These are phyloP conservation scores for Phaeotremella fagi DNA, from an alignment of 768 basidiomycete genomes.

Conservation along the genomic window DNA sequence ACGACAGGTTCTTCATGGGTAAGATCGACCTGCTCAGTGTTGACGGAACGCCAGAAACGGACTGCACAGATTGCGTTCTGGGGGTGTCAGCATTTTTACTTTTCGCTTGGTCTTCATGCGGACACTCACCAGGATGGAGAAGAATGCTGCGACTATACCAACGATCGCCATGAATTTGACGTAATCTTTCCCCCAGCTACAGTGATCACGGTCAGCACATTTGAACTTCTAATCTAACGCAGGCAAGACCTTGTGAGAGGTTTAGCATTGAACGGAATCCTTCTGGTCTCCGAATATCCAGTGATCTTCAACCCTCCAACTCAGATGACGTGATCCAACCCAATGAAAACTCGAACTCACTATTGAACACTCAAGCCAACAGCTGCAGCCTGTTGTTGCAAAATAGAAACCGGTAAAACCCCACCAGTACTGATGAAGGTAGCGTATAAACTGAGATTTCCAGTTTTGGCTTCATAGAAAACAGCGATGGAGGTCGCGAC, in stretches of 20 bases:
- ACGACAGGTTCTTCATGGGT: too few species aligned
- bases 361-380: constrained; percentile 1
- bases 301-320: too few species aligned
- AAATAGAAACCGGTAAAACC: neutral
- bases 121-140: constrained; percentile 1
- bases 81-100: neutral
- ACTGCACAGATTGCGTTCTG: constrained; percentile 1
- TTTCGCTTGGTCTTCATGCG: neutral
- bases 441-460: neutral
- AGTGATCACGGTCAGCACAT: too few species aligned
- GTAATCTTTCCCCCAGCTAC: constrained; percentile 7
- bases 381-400: neutral
- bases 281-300: too few species aligned
- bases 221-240: too few species aligned
- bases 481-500: constrained; percentile 3
- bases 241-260: too few species aligned
- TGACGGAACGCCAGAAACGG: constrained; percentile 1
- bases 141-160: neutral
- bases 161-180: constrained; percentile 10
- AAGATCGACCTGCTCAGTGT: neutral
- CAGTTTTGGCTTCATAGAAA: constrained; percentile 4
- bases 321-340: too few species aligned
- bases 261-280: too few species aligned
- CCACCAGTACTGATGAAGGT: neutral
- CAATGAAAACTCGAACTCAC: neutral